Conservation (phyloP, 768 basidiomycete genomes). For the Amanita jacksonii region DNA sequence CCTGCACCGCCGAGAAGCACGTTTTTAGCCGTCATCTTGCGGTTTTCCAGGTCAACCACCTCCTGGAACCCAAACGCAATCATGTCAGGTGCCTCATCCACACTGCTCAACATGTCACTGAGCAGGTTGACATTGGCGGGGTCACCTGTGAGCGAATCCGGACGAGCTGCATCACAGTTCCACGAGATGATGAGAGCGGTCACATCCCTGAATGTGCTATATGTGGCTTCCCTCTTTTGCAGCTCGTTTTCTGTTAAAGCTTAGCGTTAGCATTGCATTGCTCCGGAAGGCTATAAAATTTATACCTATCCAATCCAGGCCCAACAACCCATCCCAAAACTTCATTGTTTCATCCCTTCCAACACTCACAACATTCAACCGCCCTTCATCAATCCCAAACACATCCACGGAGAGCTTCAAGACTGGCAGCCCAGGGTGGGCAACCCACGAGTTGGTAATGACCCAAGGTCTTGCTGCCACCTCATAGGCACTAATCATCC, state of each 20-base stretch:
- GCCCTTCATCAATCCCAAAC: slow-evolving; percentile 59
- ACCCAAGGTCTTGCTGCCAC: slow-evolving; percentile 68
- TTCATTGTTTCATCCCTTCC: slow-evolving; percentile 64
- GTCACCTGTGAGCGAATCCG: slow-evolving; percentile 59
- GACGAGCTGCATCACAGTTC: slow-evolving; percentile 88
- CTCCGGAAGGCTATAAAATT: slow-evolving; percentile 20
- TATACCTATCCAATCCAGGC: slow-evolving; percentile 83
- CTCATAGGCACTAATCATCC: slow-evolving; percentile 77
- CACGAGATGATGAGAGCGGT: slow-evolving; percentile 78
- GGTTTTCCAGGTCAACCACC: slow-evolving; percentile 89
- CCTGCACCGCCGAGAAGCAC: slow-evolving; percentile 57
- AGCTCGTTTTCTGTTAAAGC: slow-evolving; percentile 57
- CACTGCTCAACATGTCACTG: slow-evolving; percentile 61
- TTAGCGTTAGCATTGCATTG: neutral
- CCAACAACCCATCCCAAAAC: slow-evolving; percentile 88
- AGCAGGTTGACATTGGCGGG: slow-evolving; percentile 73
- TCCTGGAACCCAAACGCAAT: slow-evolving; percentile 95
- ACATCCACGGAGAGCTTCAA: slow-evolving; percentile 60
- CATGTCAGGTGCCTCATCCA: slow-evolving; percentile 69
- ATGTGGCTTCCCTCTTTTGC: slow-evolving; percentile 61
- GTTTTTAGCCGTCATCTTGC: slow-evolving; percentile 88
- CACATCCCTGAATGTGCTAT: slow-evolving; percentile 71
- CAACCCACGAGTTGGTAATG: slow-evolving; percentile 82
- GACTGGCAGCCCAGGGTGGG: slow-evolving; percentile 62
- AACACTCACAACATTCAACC: slow-evolving; percentile 64